phyloP scores from a whole-genome alignment of 2,329 filamentous ascomycete species.

The Didymella exigua region DNA sequence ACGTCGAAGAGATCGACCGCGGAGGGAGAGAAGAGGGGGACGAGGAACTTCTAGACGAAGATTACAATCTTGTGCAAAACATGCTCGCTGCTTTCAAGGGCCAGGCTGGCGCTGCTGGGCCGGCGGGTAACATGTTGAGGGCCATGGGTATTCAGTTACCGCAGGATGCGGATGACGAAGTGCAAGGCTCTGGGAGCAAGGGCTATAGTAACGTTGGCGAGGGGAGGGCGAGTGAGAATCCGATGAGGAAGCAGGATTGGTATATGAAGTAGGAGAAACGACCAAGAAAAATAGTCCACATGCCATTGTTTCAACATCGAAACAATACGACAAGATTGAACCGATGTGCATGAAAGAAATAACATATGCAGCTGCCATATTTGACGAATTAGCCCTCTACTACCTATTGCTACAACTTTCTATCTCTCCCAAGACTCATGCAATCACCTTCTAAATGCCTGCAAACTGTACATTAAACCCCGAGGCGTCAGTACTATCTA shows the following conservation, averaged over 20 bases:
- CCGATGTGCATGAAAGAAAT: no score
- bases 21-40: constrained; percentile 64
- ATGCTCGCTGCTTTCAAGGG: constrained; percentile 91
- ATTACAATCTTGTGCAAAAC: constrained; percentile 88
- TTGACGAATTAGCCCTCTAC: no score
- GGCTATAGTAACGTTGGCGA: constrained; percentile 3
- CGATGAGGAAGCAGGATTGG: constrained; percentile 14
- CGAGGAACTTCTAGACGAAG: constrained; percentile 68
- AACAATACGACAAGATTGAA: no score
- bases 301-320: no score
- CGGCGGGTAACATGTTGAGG: constrained; percentile 83
- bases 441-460: no score
- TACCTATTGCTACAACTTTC: no score
- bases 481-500: no score
- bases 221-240: constrained; percentile 10
- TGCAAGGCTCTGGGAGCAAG: background rate
- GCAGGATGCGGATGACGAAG: constrained; percentile 70
- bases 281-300: background rate
- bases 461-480: no score
- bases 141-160: constrained; percentile 85
- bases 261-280: constrained; percentile 7
- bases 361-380: no score
- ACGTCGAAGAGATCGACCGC: constrained; percentile 62
- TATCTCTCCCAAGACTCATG: no score
- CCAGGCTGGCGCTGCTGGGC: constrained; percentile 83